Evolutionary conservation across 2,329 filamentous ascomycete species (phyloP).

Genomic region (Huntiella bhutanensis): DNA sequence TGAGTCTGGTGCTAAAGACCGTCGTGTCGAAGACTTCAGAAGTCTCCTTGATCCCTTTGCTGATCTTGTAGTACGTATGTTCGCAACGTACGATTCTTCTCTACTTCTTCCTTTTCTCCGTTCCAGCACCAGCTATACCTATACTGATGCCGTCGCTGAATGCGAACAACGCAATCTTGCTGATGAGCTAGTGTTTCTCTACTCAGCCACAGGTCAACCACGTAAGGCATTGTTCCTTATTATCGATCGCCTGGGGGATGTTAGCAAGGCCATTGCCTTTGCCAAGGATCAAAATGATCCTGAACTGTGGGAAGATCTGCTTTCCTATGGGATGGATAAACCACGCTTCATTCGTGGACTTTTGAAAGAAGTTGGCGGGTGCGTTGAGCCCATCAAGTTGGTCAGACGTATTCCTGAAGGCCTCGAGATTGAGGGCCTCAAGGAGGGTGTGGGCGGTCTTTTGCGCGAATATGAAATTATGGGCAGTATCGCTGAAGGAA

Average conservation of each 20-base stretch:
- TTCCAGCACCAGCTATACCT: slow-evolving; percentile 69
- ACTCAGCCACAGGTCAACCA: slow-evolving; percentile 87
- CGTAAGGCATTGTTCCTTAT: slow-evolving; percentile 84
- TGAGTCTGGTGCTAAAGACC: slow-evolving; percentile 23
- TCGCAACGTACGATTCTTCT: slow-evolving; percentile 62
- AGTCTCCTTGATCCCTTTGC: slow-evolving; percentile 70
- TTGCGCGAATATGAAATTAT: slow-evolving; percentile 94
- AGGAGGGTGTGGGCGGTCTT: slow-evolving; percentile 75
- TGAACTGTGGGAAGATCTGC: slow-evolving; percentile 84
- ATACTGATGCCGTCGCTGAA: slow-evolving; percentile 59
- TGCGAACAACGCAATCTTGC: slow-evolving; percentile 70
- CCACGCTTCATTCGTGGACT: slow-evolving; percentile 83
- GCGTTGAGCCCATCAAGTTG: slow-evolving; percentile 79
- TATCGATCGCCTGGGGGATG: slow-evolving; percentile 79
- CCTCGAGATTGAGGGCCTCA: slow-evolving; percentile 74
- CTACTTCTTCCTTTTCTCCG: slow-evolving; percentile 78
- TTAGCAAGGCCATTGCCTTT: slow-evolving; percentile 82
- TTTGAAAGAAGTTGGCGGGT: slow-evolving; percentile 82
- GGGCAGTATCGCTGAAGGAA: slow-evolving; percentile 76
- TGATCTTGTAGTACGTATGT: slow-evolving; percentile 70
- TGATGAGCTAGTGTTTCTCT: slow-evolving; percentile 83
- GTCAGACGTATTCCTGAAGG: slow-evolving; percentile 84
- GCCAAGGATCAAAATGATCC: slow-evolving; percentile 83
- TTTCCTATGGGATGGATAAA: slow-evolving; percentile 95
- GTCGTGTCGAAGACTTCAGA: slow-evolving; percentile 37